Base-by-base conservation (phyloP, 1,139 yeast species). In the Suhomyces coccinellae region DNA sequence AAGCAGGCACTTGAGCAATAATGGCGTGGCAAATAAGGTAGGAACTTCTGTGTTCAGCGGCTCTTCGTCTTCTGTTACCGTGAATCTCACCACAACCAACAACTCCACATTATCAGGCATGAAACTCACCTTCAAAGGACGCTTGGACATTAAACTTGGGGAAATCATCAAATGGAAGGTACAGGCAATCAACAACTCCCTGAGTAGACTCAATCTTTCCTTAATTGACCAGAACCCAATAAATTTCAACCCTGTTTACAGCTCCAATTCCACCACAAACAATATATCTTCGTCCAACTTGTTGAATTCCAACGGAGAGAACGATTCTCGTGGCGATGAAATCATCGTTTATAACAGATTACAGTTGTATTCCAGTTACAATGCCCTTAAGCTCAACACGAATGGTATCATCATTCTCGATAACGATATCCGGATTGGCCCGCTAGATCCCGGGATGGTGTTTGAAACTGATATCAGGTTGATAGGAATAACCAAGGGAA, bases 341-440 rank as follows among this genome's bases (percentile, higher is more conserved):
- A 49, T 57, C 12, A 44, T 45, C 17, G 31, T 43, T 13, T 59
- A 66, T 46, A 58, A 52, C 36, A 61, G 57, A 38, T 42, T 53
- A 6, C 71, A 66, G 43, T 51, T 70, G 7, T 57, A 56, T 41
- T 53, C 65, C 10, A 53, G 66, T 29, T 78, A 78, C 54, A 66
- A 70, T 33, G 52, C 64, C 3, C 57, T 71, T 11, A 73, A 73
- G 51, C 55, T 67, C 34, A 66, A 62, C 20, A 61, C 68, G 1
- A 59, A 61, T 9, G 87, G 87, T 0, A 71, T 87, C 2, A 65
- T 87, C 2, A 72, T 87, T 22, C 66, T 87, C 33, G 76, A 80
- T 34, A 86, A 85, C 57, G 91, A 87, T 56, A 69, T 87, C 4
- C 66, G 84, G 32, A 67, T 84, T 7, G 87, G 87, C 0, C 81